Percentiles rank a stretch among this genome's conserved stretches.
Evolutionary conservation across 2,329 filamentous ascomycete species (phyloP).

Genomic region (Trichoderma lentiforme): DNA sequence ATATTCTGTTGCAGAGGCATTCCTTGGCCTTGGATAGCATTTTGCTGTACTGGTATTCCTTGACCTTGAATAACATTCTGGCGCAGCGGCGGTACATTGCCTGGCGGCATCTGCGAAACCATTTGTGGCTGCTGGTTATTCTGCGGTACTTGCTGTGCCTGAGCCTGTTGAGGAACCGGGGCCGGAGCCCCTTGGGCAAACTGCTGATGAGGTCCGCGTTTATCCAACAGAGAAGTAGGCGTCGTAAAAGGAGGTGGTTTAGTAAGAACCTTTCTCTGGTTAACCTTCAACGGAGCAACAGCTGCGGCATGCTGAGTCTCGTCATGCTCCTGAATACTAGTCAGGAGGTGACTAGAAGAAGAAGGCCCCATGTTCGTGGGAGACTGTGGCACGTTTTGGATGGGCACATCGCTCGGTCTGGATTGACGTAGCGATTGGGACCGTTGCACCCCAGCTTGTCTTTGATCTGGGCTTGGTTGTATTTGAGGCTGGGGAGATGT

Average conservation of each 20-base stretch:
- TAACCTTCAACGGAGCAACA: background rate
- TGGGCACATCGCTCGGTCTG: background rate
- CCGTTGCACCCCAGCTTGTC: background rate
- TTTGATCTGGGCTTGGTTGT: background rate
- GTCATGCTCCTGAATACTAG: slow-evolving; percentile 22
- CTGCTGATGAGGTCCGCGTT: background rate
- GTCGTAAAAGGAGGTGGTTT: slow-evolving; percentile 4
- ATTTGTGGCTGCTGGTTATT: background rate
- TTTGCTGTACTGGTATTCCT: background rate
- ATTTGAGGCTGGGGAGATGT: background rate
- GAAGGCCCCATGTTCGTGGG: background rate
- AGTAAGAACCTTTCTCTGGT: slow-evolving; percentile 4
- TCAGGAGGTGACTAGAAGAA: slow-evolving; percentile 16
- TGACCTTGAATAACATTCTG: background rate
- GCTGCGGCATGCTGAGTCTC: slow-evolving; percentile 10
- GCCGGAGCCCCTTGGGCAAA: background rate
- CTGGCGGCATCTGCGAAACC: background rate
- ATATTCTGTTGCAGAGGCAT: background rate
- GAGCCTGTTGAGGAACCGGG: background rate
- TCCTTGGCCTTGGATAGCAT: background rate
- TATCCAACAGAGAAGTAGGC: background rate
- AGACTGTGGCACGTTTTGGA: background rate
- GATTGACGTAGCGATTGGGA: slow-evolving; percentile 14
- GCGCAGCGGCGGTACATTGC: background rate
- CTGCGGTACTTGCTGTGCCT: background rate